Percentiles rank a stretch among this genome's conserved stretches.
Conservation (phyloP, 75 land plant genomes). For the Pinus tabuliformis region DNA sequence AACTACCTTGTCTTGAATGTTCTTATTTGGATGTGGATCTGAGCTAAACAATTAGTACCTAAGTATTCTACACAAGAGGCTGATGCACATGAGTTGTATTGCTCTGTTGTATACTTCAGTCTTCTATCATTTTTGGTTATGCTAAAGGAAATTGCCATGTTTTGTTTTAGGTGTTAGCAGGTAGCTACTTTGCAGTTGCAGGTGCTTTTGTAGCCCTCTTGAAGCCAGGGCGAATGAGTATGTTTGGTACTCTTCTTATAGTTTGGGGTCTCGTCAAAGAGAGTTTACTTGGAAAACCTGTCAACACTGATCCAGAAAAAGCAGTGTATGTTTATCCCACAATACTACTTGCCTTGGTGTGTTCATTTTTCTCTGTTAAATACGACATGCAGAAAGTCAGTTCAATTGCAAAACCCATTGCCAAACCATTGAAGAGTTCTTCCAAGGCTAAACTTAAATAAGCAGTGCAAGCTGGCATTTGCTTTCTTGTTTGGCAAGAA, state of each 20-base stretch:
- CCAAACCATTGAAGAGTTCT: constrained; percentile 75
- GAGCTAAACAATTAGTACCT: background rate
- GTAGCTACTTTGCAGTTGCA: constrained; percentile 91
- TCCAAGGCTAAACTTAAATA: constrained; percentile 75
- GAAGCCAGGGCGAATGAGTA: constrained; percentile 94
- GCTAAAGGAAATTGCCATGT: background rate
- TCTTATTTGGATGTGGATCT: background rate
- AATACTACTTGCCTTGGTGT: constrained; percentile 67
- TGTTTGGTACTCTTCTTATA: constrained; percentile 86
- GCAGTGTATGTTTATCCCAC: constrained; percentile 69
- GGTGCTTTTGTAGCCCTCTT: constrained; percentile 72
- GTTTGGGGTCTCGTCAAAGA: constrained; percentile 95
- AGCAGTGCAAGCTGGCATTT: constrained; percentile 13
- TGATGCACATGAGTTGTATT: background rate
- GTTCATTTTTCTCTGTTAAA: constrained; percentile 68
- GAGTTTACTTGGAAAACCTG: constrained; percentile 62
- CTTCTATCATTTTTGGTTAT: background rate
- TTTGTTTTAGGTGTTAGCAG: constrained; percentile 74
- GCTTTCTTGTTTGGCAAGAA: too few relatives aligned
- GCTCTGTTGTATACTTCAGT: background rate
- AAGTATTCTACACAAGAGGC: background rate
- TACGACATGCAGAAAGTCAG: constrained; percentile 67
- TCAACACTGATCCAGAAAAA: constrained; percentile 36
- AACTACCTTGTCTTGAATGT: background rate
- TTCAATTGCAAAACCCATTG: constrained; percentile 49